phyloP scores from a whole-genome alignment of 2,329 filamentous ascomycete species.

The Colletotrichum simmondsii region DNA sequence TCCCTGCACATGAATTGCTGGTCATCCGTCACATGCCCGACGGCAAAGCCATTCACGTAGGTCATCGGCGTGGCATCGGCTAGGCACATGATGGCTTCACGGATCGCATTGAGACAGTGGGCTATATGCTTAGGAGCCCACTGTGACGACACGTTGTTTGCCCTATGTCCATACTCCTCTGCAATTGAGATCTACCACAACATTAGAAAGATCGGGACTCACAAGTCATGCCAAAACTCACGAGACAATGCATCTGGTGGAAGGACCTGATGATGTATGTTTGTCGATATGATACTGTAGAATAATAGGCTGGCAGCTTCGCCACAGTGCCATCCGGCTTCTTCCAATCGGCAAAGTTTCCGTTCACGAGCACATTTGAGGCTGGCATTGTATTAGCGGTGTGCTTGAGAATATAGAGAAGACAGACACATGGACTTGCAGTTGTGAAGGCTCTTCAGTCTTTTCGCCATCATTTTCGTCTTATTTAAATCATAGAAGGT shows the following conservation, averaged over 20 bases:
- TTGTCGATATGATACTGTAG: constrained; percentile 14
- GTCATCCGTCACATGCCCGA: constrained; percentile 19
- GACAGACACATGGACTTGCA: neutral
- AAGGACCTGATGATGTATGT: constrained; percentile 26
- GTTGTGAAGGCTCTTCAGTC: constrained; percentile 20
- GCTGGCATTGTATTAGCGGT: neutral
- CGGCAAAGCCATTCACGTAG: constrained; percentile 16
- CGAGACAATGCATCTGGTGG: constrained; percentile 27
- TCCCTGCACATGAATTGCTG: constrained; percentile 25
- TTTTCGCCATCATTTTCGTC: neutral
- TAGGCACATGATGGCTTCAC: constrained; percentile 22
- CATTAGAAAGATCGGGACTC: no score
- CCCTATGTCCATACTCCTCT: constrained; percentile 18
- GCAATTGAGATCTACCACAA: constrained; percentile 9
- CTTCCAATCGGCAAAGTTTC: constrained; percentile 22
- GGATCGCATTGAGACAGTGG: constrained; percentile 14
- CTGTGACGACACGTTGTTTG: constrained; percentile 14
- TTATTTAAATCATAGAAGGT: constrained; percentile 17
- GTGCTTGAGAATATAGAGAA: no score
- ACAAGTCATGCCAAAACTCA: neutral
- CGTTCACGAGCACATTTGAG: constrained; percentile 16
- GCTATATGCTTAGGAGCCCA: constrained; percentile 19
- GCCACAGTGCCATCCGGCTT: constrained; percentile 13
- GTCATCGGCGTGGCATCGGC: constrained; percentile 23
- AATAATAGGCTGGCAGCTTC: constrained; percentile 19